These are phyloP conservation scores for Geotrichum klebahnii DNA, from an alignment of 1,139 yeast genomes.

Conservation along the genomic window DNA sequence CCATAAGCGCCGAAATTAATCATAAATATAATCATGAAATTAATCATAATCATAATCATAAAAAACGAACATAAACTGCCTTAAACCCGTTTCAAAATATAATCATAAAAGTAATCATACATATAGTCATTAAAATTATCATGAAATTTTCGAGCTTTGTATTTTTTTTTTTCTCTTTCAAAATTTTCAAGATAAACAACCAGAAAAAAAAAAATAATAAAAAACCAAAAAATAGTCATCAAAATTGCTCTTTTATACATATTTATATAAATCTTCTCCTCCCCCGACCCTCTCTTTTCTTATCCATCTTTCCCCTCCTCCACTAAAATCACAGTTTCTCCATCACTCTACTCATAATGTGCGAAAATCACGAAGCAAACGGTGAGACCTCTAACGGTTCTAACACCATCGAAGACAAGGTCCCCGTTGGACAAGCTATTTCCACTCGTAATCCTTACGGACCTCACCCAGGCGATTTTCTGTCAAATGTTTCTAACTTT, in stretches of 20 bases:
- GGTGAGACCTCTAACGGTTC: conserved; percentile 8
- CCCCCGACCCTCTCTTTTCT: background rate
- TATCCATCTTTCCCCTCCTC: background rate
- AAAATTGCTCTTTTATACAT: conserved; percentile 1
- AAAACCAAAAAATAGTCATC: conserved; percentile 8
- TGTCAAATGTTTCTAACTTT: conserved; percentile 85
- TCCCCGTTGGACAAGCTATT: conserved; percentile 23
- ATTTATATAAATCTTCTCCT: background rate
- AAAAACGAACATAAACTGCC: too few species aligned
- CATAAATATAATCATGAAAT: too few species aligned
- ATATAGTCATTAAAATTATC: too few species aligned
- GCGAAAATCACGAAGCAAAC: conserved; percentile 11
- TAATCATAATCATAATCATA: too few species aligned
- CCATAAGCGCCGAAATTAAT: too few species aligned
- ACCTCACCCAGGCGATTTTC: conserved; percentile 87
- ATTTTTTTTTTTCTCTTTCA: background rate
- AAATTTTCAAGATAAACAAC: background rate
- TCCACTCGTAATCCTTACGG: conserved; percentile 75
- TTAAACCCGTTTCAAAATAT: too few species aligned
- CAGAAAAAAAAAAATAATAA: background rate
- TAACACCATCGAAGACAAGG: conserved; percentile 20
- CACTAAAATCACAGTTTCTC: background rate
- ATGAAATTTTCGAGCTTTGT: background rate
- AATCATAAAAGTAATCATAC: too few species aligned
- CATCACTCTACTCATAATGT: conserved; percentile 16